phyloP scores from a whole-genome alignment of 164 flowering plant species.

The Chimonanthus praecox region DNA sequence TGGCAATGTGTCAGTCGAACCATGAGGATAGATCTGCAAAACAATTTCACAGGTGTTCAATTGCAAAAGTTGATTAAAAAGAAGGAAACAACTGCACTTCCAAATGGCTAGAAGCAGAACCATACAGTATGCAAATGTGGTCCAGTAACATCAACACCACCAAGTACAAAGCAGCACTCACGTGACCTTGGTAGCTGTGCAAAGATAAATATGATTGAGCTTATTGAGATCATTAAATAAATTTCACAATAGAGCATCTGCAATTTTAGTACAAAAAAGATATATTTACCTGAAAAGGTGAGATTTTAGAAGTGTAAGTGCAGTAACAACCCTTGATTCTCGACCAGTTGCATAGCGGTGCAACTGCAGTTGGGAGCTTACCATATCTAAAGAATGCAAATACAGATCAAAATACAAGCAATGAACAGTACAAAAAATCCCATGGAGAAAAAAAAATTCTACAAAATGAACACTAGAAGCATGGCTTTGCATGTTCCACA shows the following conservation, averaged over 20 bases:
- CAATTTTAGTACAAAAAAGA: background rate
- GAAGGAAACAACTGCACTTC: background rate
- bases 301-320: conserved; percentile 76
- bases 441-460: background rate
- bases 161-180: conserved; percentile 93
- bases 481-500: background rate
- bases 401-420: background rate
- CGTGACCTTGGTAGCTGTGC: conserved; percentile 85
- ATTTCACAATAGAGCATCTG: no score
- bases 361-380: conserved; percentile 85
- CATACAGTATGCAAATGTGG: conserved; percentile 95
- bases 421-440: background rate
- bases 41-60: background rate
- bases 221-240: no score
- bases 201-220: background rate
- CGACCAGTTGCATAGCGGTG: conserved; percentile 90
- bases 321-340: conserved; percentile 87
- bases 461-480: no score
- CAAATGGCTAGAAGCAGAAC: background rate
- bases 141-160: conserved; percentile 96
- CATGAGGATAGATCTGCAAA: conserved; percentile 96
- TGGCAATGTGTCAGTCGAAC: conserved; percentile 94
- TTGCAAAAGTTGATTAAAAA: background rate
- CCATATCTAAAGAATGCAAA: conserved; percentile 57
- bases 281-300: conserved; percentile 74